Evolutionary conservation across 2,329 filamentous ascomycete genomes (phyloP).

Genomic region (Ceratocystiopsis sp.): DNA sequence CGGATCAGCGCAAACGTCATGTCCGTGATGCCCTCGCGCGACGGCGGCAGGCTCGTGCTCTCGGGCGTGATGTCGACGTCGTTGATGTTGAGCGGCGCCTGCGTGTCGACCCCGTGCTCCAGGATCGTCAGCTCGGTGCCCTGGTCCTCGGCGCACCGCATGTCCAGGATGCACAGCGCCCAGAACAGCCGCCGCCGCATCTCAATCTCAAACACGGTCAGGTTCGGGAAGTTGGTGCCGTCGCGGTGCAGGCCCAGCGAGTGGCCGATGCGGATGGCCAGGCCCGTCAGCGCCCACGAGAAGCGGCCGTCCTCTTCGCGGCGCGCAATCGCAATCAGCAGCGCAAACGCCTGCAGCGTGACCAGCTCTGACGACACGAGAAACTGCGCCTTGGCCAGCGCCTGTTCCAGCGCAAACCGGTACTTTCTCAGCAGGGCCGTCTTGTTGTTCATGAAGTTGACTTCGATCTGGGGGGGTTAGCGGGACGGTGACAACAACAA

Average conservation of each 20-base stretch:
- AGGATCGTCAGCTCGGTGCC: slow-evolving; percentile 33
- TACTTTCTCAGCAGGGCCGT: slow-evolving; percentile 27
- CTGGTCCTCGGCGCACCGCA: slow-evolving; percentile 41
- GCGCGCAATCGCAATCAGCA: slow-evolving; percentile 39
- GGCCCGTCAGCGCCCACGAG: slow-evolving; percentile 46
- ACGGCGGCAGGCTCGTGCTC: slow-evolving; percentile 26
- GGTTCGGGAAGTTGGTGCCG: slow-evolving; percentile 29
- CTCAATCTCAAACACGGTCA: slow-evolving; percentile 44
- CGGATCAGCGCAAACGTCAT: slow-evolving; percentile 27
- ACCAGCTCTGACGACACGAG: slow-evolving; percentile 40
- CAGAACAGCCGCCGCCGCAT: slow-evolving; percentile 47
- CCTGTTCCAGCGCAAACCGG: slow-evolving; percentile 38
- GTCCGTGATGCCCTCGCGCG: slow-evolving; percentile 36
- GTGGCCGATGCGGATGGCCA: slow-evolving; percentile 39
- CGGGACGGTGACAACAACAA: background rate
- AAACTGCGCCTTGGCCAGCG: slow-evolving; percentile 43
- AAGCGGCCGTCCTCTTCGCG: slow-evolving; percentile 34
- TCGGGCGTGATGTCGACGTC: slow-evolving; percentile 32
- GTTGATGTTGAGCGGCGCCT: slow-evolving; percentile 39
- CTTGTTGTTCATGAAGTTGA: slow-evolving; percentile 33
- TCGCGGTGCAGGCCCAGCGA: slow-evolving; percentile 42
- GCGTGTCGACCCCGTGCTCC: slow-evolving; percentile 31
- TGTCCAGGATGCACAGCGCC: slow-evolving; percentile 40
- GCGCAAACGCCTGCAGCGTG: slow-evolving; percentile 42
- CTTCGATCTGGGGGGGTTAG: slow-evolving; percentile 23